Conservation (phyloP, 306 rosid genomes). For the Lathyrus oleraceus region DNA sequence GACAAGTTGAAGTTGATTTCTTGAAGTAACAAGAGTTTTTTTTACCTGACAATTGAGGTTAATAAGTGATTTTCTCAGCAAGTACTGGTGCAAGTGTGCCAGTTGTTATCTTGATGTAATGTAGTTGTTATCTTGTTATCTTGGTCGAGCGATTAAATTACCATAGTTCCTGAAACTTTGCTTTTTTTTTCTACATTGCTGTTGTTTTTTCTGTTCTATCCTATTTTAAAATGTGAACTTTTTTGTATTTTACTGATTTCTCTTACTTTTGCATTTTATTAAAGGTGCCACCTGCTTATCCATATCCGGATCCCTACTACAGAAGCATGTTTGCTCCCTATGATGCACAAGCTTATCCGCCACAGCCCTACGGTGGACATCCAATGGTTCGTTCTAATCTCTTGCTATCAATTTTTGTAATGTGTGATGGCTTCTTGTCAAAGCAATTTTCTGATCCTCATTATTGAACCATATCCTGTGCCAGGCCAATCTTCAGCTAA, state of each 20-base stretch:
- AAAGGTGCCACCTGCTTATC: conserved; percentile 81
- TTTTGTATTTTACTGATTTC: conserved; percentile 34
- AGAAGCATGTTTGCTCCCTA: conserved; percentile 95
- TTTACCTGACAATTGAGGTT: not conserved
- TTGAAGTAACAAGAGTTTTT: not conserved
- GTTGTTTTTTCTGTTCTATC: conserved; percentile 9
- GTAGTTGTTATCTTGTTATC: conserved; percentile 34
- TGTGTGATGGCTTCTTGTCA: conserved; percentile 1
- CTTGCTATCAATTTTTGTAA: not conserved
- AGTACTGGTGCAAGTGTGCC: conserved; percentile 7
- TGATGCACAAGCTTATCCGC: conserved; percentile 77
- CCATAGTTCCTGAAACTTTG: conserved; percentile 4
- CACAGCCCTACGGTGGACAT: conserved; percentile 82
- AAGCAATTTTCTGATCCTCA: not conserved
- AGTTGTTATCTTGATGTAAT: conserved; percentile 33
- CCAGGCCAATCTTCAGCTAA: conserved; percentile 88
- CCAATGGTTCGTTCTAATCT: conserved; percentile 66
- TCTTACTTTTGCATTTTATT: conserved; percentile 31
- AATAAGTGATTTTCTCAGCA: conserved; percentile 24
- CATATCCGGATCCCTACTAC: conserved; percentile 93
- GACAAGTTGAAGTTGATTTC: conserved; percentile 23
- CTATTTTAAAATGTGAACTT: conserved; percentile 1
- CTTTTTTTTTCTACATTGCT: not conserved
- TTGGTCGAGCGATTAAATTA: conserved; percentile 26
- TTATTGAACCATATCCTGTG: conserved; percentile 31